Conservation (phyloP, 768 basidiomycete species). For the Sutorius australiensis region DNA sequence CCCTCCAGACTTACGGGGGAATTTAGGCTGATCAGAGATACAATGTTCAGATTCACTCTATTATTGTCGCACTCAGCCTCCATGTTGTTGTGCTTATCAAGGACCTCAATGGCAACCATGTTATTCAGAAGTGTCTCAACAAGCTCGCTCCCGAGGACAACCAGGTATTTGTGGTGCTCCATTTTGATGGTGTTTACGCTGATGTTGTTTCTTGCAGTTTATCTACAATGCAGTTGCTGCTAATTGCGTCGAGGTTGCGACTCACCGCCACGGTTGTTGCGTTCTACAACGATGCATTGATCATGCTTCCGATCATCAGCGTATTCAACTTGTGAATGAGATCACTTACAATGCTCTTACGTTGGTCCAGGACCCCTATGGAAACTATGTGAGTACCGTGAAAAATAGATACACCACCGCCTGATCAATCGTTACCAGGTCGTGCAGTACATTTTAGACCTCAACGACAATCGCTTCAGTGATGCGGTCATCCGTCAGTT, state of each 20-base stretch:
- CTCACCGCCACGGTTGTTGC: conserved; percentile 97
- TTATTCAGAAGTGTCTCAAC: conserved; percentile 99
- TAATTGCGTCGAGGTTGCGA: conserved; percentile 98
- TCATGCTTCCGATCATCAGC: conserved; percentile 93
- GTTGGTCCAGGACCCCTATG: conserved; percentile 95
- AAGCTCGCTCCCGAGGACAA: conserved; percentile 98
- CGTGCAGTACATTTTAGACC: conserved; percentile 96
- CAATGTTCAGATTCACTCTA: conserved; percentile 90
- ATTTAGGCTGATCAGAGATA: conserved; percentile 76
- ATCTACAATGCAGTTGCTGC: conserved; percentile 99
- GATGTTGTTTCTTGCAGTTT: conserved; percentile 50
- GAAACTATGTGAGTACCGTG: conserved; percentile 68
- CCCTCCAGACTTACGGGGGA: conserved; percentile 51
- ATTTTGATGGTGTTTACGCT: neutral
- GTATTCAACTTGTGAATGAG: conserved; percentile 95
- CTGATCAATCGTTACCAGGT: conserved; percentile 47
- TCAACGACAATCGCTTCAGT: conserved; percentile 98
- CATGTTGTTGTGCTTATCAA: conserved; percentile 99
- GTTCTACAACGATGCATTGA: conserved; percentile 98
- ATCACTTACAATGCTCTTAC: conserved; percentile 98
- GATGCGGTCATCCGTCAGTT: conserved; percentile 98
- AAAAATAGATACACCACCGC: neutral
- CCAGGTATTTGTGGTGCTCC: conserved; percentile 52
- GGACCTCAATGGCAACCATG: conserved; percentile 95
- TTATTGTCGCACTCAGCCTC: conserved; percentile 93